phyloP scores from a whole-genome alignment of 176 grass and related monocot species.

The Eremochloa ophiuroides region DNA sequence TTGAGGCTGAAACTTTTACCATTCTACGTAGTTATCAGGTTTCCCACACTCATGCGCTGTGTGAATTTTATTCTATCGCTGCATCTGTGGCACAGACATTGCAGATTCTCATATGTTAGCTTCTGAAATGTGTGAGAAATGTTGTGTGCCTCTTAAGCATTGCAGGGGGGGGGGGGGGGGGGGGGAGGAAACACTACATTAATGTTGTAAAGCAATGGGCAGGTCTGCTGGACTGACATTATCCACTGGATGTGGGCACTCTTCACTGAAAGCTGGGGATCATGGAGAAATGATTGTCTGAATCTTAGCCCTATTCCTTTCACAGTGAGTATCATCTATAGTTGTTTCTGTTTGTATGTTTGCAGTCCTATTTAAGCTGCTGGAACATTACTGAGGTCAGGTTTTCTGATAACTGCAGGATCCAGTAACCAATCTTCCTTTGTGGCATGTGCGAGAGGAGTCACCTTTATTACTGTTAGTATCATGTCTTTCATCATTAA shows the following conservation, averaged over 20 bases:
- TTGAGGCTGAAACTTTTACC: background rate
- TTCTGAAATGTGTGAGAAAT: background rate
- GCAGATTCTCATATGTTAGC: background rate
- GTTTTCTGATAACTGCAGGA: conserved; percentile 67
- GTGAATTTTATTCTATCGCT: background rate
- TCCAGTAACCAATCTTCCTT: conserved; percentile 88
- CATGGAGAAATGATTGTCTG: conserved; percentile 71
- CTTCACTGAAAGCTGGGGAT: conserved; percentile 82
- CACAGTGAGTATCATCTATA: conserved; percentile 41
- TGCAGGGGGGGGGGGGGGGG: no score
- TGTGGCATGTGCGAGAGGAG: conserved; percentile 51
- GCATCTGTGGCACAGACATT: background rate
- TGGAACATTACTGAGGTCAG: conserved; percentile 18
- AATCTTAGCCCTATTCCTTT: conserved; percentile 87
- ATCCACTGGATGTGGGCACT: conserved; percentile 91
- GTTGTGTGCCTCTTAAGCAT: background rate
- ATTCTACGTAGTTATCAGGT: background rate
- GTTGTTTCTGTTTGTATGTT: background rate
- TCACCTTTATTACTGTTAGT: conserved; percentile 76
- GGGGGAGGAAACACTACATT: background rate
- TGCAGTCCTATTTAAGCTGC: background rate
- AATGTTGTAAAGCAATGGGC: conserved; percentile 13
- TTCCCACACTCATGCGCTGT: background rate
- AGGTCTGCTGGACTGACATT: conserved; percentile 87
- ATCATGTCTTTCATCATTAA: background rate